Conservation (phyloP, 2,329 filamentous ascomycete species). For the Scopulariopsis brevicaulis region DNA sequence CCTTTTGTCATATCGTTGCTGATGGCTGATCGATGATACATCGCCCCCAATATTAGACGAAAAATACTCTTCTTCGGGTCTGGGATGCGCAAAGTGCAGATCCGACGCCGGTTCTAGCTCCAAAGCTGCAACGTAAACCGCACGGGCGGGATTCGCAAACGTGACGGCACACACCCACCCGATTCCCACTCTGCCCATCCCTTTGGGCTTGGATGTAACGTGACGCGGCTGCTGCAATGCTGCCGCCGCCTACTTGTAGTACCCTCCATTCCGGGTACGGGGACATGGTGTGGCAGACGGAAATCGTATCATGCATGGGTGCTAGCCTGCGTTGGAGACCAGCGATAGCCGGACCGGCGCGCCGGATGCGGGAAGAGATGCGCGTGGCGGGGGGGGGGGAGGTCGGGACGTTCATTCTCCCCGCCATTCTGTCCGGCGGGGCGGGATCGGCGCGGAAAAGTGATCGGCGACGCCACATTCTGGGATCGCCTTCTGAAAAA, state of each 20-base stretch:
- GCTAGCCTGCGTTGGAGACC: too few species aligned
- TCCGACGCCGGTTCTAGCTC: neutral
- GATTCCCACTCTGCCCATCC: neutral
- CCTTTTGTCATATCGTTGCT: too few species aligned
- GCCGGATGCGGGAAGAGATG: too few species aligned
- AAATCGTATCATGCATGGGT: too few species aligned
- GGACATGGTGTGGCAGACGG: too few species aligned
- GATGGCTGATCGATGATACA: neutral
- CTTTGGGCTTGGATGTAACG: neutral
- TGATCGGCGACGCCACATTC: neutral
- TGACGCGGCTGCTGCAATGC: neutral
- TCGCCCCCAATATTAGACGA: neutral
- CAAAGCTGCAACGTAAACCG: neutral
- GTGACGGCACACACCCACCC: neutral
- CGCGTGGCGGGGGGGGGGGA: too few species aligned
- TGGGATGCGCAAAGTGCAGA: neutral
- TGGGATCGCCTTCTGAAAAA: neutral
- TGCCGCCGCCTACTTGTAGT: neutral
- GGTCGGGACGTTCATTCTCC: too few species aligned
- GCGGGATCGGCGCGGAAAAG: neutral
- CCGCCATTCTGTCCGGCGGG: neutral
- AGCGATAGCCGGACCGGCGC: too few species aligned
- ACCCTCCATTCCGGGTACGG: too few species aligned
- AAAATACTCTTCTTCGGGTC: neutral
- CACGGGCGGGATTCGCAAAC: neutral